Evolutionary conservation across 306 rosid genomes (phyloP).

Genomic region (Sphenostylis stenocarpa): DNA sequence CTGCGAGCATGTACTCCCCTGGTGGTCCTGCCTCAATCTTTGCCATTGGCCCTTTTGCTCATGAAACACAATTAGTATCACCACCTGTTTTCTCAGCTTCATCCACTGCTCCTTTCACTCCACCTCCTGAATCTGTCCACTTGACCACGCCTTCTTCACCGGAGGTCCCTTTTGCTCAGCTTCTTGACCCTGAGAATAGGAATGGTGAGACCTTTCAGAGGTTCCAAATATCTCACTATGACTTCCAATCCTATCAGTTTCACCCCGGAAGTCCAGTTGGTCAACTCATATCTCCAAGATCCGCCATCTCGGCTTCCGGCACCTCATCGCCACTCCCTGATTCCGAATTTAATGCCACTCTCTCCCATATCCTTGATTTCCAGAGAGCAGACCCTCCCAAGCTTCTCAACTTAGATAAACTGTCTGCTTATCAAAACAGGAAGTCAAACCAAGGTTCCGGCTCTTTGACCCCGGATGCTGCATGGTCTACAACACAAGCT

Average conservation of each 20-base stretch:
- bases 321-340: conserved; percentile 86
- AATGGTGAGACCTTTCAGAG: conserved; percentile 56
- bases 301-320: conserved; percentile 82
- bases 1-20: conserved; percentile 89
- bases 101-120: conserved; percentile 96
- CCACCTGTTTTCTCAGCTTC: conserved; percentile 95
- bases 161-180: conserved; percentile 95
- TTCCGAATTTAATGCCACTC: conserved; percentile 44
- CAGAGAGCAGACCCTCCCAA: conserved; percentile 61
- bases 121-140: conserved; percentile 86
- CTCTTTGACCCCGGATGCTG: conserved; percentile 44
- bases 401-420: conserved; percentile 62
- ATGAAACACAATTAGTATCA: conserved; percentile 86
- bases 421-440: conserved; percentile 49
- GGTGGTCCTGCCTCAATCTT: conserved; percentile 89
- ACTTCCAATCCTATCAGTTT: conserved; percentile 85
- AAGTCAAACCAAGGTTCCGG: conserved; percentile 49
- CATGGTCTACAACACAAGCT: conserved; percentile 32
- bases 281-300: conserved; percentile 87
- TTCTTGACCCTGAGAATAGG: conserved; percentile 60
- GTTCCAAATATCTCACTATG: conserved; percentile 68
- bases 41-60: conserved; percentile 90
- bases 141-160: conserved; percentile 97
- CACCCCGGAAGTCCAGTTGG: conserved; percentile 96
- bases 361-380: conserved; percentile 53